A percentile compares a stretch with the other conserved stretches of the same genome.
Evolutionary conservation across 2,329 filamentous ascomycete species (phyloP).

Genomic region (Fusarium sambucinum): DNA sequence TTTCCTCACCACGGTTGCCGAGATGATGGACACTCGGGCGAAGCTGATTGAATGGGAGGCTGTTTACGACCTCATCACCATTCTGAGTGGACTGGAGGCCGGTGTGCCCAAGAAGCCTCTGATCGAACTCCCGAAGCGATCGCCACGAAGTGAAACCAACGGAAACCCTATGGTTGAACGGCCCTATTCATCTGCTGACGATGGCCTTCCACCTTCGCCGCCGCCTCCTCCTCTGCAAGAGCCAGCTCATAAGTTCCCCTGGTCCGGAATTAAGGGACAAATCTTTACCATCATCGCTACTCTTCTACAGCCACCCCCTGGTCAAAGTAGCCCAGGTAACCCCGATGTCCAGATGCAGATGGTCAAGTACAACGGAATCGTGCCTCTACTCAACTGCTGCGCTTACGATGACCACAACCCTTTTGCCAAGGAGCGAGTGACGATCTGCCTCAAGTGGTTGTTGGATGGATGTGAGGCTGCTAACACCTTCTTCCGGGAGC

Average conservation of each 20-base stretch:
- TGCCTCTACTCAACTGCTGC: constrained; percentile 89
- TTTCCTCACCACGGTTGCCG: constrained; percentile 89
- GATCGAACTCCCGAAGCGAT: constrained; percentile 58
- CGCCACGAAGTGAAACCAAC: constrained; percentile 36
- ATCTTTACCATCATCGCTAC: constrained; percentile 91
- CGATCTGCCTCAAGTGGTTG: constrained; percentile 87
- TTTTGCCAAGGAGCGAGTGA: constrained; percentile 91
- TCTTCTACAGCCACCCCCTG: constrained; percentile 83
- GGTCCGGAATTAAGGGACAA: constrained; percentile 86
- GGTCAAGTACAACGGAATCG: constrained; percentile 84
- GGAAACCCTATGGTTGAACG: constrained; percentile 67
- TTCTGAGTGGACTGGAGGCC: constrained; percentile 87
- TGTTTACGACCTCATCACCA: constrained; percentile 86
- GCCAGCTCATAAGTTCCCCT: constrained; percentile 72
- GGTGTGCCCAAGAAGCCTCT: constrained; percentile 87
- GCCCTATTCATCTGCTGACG: constrained; percentile 64
- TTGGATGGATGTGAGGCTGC: constrained; percentile 81
- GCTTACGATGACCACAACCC: constrained; percentile 93
- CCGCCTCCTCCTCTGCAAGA: constrained; percentile 67
- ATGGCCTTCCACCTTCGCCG: constrained; percentile 53
- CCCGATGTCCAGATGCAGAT: constrained; percentile 89
- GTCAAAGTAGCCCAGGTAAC: constrained; percentile 71
- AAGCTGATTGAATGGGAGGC: constrained; percentile 94
- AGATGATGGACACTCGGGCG: constrained; percentile 83
- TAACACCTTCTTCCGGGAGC: constrained; percentile 75